Base-by-base conservation (phyloP, 371 early-diverging fungal species). In the Mitosporidium daphniae region DNA sequence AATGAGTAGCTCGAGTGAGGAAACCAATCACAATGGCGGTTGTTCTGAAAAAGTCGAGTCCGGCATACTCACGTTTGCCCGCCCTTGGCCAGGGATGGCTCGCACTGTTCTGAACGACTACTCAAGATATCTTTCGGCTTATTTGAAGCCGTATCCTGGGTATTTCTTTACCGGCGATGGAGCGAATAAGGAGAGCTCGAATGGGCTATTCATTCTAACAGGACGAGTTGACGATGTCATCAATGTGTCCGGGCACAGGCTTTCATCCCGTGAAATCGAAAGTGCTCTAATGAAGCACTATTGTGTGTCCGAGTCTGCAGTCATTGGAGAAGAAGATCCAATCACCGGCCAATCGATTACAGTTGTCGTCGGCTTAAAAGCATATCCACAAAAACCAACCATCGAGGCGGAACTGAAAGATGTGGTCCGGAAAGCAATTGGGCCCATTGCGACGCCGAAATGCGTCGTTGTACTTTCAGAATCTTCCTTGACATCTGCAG, bases 161-260 rank as follows among this genome's bases (percentile, higher is more conserved):
- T 65, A 61, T 42, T 77, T 52, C 24, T 48, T 41, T 26, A 48
- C 48, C 11, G 44, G 42, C 1, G 44, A 49, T 25, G 40, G 47
- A 27, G 37, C 27, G 17, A 30, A 32, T 20, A 30, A 21, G 60
- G 59, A 47, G 73, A 68, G 47, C 69, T 72, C 44, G 62, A 78
- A 11, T 67, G 77, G 17, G 73, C 77, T 42, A 67, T 86, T 29
- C 78, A 64, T 31, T 53, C 55, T 19, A 50, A 51, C 70, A 55
- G 65, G 70, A 17, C 51, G 86, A 24, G 70, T 66, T 8, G 48
- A 47, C 30, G 86, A 93, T 44, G 86, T 91, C 16, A 75, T 86
- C 45, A 91, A 89, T 50, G 82, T 91, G 5, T 61, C 75, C 9
- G 94, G 93, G 6, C 94, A 93, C 48, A 61, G 94, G 26, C 42